Evolutionary conservation across 2,329 filamentous ascomycete species (phyloP), one percentile per base, ranked within the genome.

Genomic region (Cylindrodendrum hubeiense): DNA sequence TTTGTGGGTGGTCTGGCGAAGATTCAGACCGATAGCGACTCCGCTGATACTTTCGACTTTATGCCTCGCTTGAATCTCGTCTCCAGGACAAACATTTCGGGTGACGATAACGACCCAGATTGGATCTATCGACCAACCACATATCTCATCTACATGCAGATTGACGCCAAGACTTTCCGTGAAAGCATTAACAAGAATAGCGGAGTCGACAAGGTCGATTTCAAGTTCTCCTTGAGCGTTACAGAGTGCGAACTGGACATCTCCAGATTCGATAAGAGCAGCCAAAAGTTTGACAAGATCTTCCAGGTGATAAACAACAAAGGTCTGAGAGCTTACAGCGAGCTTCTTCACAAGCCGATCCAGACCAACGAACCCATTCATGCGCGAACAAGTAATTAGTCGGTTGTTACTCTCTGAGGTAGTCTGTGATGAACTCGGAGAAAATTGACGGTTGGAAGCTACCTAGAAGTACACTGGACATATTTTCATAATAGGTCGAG

Each of bases 31-130:
- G 44, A 17, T 9, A 49, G 22, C 4, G 44, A 49, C 44, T 19
- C 19, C 19, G 22, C n/a, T n/a, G n/a, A n/a, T n/a, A n/a, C n/a
- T n/a, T n/a, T 49, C 44, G 44, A 49, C 44, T 49, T 49, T 49
- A 7, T 17, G 19, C 22, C 22, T 28, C 44, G 44, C 24, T n/a
- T 49, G 6, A n/a, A n/a, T n/a, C 19, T 49, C 5, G 44, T 49
- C 21, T n/a, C 44, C 30, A 6, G 30, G 12, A 33, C 6, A 12
- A 33, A 33, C 12, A 12, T 33, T 12, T 7, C 30, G 6, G 30
- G 30, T 12, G 30, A 33, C 12, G 30, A 7, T 2, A 12, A 33
- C 30, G 12, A 33, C 30, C 30, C 30, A 12, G 12, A 6, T 12
- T 33, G 12, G 6, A 33, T 33, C 30, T 33, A 33, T 12, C 30